Evolutionary conservation across 1,284 basidiomycete species (phyloP).

Genomic region (Boletus smithii): DNA sequence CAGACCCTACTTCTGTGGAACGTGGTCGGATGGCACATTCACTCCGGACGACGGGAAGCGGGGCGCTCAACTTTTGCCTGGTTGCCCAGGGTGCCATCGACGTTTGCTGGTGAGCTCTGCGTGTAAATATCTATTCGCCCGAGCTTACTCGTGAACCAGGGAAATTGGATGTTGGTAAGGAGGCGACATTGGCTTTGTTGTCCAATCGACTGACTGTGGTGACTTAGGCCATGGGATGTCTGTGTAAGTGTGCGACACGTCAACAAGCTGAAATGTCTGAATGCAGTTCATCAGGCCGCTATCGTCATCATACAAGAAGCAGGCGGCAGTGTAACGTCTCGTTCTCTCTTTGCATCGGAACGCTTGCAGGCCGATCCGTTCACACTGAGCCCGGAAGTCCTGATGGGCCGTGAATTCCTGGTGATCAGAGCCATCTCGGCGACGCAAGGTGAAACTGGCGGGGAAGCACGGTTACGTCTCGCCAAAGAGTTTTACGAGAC

Average conservation of each 20-base stretch:
- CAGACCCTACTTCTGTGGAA: conserved; percentile 56
- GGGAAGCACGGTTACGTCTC: conserved; percentile 73
- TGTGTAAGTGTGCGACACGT: conserved; percentile 47
- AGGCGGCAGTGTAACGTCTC: conserved; percentile 72
- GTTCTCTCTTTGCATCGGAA: conserved; percentile 46
- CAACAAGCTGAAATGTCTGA: background rate
- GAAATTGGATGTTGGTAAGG: conserved; percentile 83
- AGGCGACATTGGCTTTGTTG: background rate
- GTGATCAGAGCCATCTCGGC: conserved; percentile 68
- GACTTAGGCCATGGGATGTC: conserved; percentile 73
- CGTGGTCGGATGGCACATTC: conserved; percentile 86
- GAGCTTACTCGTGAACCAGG: conserved; percentile 42
- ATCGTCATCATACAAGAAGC: conserved; percentile 90
- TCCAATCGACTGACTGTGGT: background rate
- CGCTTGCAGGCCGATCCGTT: conserved; percentile 34
- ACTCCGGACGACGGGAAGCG: conserved; percentile 78
- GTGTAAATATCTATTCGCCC: background rate
- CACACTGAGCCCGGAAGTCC: conserved; percentile 61
- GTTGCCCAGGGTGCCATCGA: conserved; percentile 85
- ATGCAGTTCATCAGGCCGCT: conserved; percentile 54
- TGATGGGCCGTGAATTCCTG: conserved; percentile 84
- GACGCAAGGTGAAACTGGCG: conserved; percentile 54
- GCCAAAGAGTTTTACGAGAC: conserved; percentile 82
- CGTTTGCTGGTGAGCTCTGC: conserved; percentile 65
- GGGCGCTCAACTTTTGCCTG: conserved; percentile 78